Evolutionary conservation across 306 rosid species (phyloP).

Genomic region (Neltuma alba): DNA sequence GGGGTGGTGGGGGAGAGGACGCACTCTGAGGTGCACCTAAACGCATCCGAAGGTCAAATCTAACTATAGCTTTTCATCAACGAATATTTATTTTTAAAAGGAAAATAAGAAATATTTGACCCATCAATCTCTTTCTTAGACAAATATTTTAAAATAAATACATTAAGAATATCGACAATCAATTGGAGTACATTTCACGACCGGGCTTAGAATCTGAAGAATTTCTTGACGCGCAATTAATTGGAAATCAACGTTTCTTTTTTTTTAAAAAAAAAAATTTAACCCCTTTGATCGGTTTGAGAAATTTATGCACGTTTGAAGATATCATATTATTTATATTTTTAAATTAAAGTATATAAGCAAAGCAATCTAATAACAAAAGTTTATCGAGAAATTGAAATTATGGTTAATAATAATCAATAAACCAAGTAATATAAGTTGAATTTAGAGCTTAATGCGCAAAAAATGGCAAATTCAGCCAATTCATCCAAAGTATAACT

Average conservation of each 20-base stretch:
- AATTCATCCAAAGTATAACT: no score
- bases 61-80: not conserved
- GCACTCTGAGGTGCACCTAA: not conserved
- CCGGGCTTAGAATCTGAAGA: not conserved
- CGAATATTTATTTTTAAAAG: not conserved
- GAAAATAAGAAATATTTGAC: not conserved
- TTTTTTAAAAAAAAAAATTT: no score
- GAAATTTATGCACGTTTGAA: not conserved
- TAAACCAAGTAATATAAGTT: no score
- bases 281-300: not conserved
- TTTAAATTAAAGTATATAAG: not conserved
- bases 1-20: no score
- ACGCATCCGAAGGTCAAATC: not conserved
- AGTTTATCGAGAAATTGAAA: no score
- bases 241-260: not conserved
- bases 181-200: conserved; percentile 2
- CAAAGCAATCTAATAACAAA: not conserved
- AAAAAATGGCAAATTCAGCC: no score
- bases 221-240: not conserved
- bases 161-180: not conserved
- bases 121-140: not conserved
- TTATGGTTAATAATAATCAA: no score
- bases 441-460: no score
- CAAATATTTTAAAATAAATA: not conserved
- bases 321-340: not conserved